A percentile compares a stretch with the other conserved stretches of the same genome.
These are phyloP conservation scores for Flaveria sonorensis DNA, from an alignment of 129 eudicot species.

Conservation along the genomic window DNA sequence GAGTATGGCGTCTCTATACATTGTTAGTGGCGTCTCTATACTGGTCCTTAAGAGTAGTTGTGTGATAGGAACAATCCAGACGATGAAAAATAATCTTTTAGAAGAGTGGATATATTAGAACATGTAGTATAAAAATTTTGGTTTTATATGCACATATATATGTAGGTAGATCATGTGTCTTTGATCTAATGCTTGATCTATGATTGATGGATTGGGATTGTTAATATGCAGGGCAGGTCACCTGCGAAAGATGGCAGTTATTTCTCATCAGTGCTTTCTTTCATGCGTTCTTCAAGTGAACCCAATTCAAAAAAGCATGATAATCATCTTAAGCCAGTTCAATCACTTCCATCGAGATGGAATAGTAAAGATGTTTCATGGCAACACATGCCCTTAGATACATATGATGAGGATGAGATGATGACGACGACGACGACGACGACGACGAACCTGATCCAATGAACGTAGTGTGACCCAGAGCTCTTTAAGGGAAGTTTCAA, in stretches of 20 bases:
- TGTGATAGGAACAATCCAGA: background rate
- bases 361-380: slow-evolving; percentile 42
- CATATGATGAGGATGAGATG: slow-evolving; percentile 38
- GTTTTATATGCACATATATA: background rate
- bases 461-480: slow-evolving; percentile 27
- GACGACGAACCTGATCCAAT: slow-evolving; percentile 25
- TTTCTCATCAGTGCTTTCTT: slow-evolving; percentile 55
- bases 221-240: slow-evolving; percentile 65
- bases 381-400: slow-evolving; percentile 46
- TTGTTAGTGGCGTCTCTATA: background rate
- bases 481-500: slow-evolving; percentile 20
- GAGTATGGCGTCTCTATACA: background rate
- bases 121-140: background rate
- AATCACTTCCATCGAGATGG: slow-evolving; percentile 63
- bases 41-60: background rate
- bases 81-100: background rate
- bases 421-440: background rate
- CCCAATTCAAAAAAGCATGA: slow-evolving; percentile 34
- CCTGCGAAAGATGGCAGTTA: slow-evolving; percentile 51
- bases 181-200: slow-evolving; percentile 24
- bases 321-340: slow-evolving; percentile 44
- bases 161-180: background rate
- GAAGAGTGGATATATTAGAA: background rate
- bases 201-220: slow-evolving; percentile 36
- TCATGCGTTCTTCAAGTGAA: slow-evolving; percentile 52